Base-by-base conservation (phyloP, 352 stramenopile genomes). In the Phytopythium sindhum region DNA sequence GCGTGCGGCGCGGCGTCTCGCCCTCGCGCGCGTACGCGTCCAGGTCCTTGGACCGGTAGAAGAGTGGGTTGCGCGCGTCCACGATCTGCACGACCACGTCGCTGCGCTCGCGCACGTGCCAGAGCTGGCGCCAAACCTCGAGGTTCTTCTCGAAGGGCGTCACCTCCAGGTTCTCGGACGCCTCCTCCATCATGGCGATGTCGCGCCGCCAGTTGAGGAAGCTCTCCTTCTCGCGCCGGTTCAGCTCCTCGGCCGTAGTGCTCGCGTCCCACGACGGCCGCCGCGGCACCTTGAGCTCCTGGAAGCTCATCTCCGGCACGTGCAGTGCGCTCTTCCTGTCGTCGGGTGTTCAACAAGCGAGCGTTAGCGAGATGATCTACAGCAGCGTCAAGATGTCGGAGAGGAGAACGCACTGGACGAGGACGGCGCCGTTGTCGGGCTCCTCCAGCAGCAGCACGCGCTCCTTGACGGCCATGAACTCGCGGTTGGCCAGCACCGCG, bases 91-190 rank as follows among this genome's bases (percentile, higher is more conserved):
- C 83, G 57, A 99, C 88, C 54, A 99, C 88, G 60, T 99, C 90
- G 78, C 91, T 99, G 65, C 97, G 86, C 77, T 99, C 98, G 45
- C 98, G 85, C 24, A 99, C 98, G 39, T 98, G 88, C 98, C 98
- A 99, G 9, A 99, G 78, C 77, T 99, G 98, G 42, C 97, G 89
- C 98, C 98, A 99, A 29, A 99, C 98, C 67, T 99, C 96, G 45
- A 99, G 61, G 77, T 99, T 99, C 81, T 99, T 99, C 81, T 99
- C 98, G 70, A 99, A 99, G 21, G 98, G 98, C 21, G 98, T 99
- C 33, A 99, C 96, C 66, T 94, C 90, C 33, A 92, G 70, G 53
- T 88, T 75, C 8, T 93, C 84, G 9, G 84, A 84, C 21, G 88
- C 88, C 59, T 78, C 73, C 64, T 96, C 88, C 44, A 95, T 61